Base-by-base conservation (phyloP, 257 asterid genomes). In the Capsicum pubescens region DNA sequence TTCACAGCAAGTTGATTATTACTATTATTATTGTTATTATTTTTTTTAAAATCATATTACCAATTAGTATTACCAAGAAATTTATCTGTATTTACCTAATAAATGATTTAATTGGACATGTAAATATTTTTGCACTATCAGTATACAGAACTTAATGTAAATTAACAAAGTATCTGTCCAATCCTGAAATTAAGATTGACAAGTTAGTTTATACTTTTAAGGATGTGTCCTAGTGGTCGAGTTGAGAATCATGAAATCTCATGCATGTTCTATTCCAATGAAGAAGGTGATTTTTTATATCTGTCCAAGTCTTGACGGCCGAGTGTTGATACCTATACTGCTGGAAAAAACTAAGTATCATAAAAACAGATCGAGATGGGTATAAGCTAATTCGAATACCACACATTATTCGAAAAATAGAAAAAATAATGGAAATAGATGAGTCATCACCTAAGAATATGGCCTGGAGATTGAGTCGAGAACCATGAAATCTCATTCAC, bases 371-470 rank as follows among this genome's bases (percentile, higher is more conserved):
- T 68, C 7, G 0, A 68, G 2, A 0, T 15, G 0, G 1, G 8
- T 17, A 1, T 4, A 36, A 68, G 2, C 0, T 36, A 3, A 0
- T 3, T 8, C 11, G 6, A 3, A 6, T 1, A 8, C 4, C 0
- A 5, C 5, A 14, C 16, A 5, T 1, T 1, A 13, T 26, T 26
- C 1, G 32, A 26, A 26, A 26, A 26, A 26, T 26, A 1, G 1
- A 26, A 26, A 26, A 26, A 26, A 26, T 26, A 26, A 26, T 26
- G 32, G 32, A 26, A 26, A 26, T 26, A 26, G 32, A 26, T 26
- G 32, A 26, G 32, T 26, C 32, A 26, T 26, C 32, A 26, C 32
- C 32, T 26, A 26, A 26, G 2, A 26, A 26, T 26, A 26, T 26
- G 2, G 2, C 32, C 32, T 26, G 1, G 2, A 1, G 32, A 26